A percentile compares a stretch with the other conserved stretches of the same genome.
phyloP scores from a whole-genome alignment of 495 filamentous ascomycete genomes.

The Penicillium bialowiezense region DNA sequence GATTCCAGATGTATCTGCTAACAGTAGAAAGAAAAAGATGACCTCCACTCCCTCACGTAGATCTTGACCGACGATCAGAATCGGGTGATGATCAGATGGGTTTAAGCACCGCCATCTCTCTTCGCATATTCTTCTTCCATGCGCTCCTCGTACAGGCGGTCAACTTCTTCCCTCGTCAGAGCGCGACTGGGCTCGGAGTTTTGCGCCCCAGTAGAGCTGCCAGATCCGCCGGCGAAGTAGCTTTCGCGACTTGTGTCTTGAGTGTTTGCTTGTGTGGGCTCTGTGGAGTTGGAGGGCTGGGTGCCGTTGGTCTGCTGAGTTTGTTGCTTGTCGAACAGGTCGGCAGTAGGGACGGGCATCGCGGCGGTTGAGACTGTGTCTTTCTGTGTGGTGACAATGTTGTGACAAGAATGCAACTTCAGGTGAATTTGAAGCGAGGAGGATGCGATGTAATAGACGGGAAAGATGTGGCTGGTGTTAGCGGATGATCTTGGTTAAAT shows the following conservation, averaged over 20 bases:
- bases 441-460: background rate
- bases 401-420: too few species aligned
- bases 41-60: too few species aligned
- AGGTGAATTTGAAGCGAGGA: background rate
- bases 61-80: background rate
- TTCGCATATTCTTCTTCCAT: slow-evolving; percentile 81
- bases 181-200: slow-evolving; percentile 19
- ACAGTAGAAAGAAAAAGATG: too few species aligned
- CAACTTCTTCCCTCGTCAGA: slow-evolving; percentile 53
- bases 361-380: slow-evolving; percentile 7
- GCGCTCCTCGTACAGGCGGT: slow-evolving; percentile 63
- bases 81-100: background rate
- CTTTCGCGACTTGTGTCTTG: background rate
- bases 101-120: slow-evolving; percentile 64
- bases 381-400: too few species aligned
- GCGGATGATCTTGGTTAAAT: background rate
- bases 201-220: slow-evolving; percentile 14
- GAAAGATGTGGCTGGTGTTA: background rate
- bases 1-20: too few species aligned
- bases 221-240: slow-evolving; percentile 9
- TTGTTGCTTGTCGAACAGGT: slow-evolving; percentile 15
- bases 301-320: slow-evolving; percentile 6
- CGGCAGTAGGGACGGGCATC: slow-evolving; percentile 31
- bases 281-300: slow-evolving; percentile 9
- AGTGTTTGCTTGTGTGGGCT: slow-evolving; percentile 1